phyloP scores from a whole-genome alignment of 495 filamentous ascomycete genomes.

The Pseudoneurospora amorphoporcata region DNA sequence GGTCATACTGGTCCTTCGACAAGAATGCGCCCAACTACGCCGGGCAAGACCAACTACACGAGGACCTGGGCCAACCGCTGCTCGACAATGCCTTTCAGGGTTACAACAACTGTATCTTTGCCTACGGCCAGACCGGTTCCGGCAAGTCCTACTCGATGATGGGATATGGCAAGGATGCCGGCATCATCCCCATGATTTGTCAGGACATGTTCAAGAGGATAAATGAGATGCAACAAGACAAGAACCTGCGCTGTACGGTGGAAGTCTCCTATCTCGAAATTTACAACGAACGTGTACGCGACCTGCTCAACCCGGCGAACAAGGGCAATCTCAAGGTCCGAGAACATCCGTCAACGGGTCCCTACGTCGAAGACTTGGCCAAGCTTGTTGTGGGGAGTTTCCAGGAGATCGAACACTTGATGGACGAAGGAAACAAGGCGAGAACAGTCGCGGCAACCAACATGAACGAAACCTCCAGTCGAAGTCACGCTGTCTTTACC shows the following conservation, averaged over 20 bases:
- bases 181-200: slow-evolving; percentile 97
- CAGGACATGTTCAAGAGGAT: slow-evolving; percentile 95
- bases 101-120: slow-evolving; percentile 99
- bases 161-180: slow-evolving; percentile 93
- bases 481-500: slow-evolving; percentile 97
- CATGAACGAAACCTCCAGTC: slow-evolving; percentile 99
- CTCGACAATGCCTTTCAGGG: slow-evolving; percentile 98
- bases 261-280: slow-evolving; percentile 99
- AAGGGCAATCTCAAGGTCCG: slow-evolving; percentile 95
- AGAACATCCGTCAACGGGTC: slow-evolving; percentile 94
- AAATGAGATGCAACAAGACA: slow-evolving; percentile 59
- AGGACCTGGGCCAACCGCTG: slow-evolving; percentile 79
- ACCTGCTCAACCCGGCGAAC: slow-evolving; percentile 90
- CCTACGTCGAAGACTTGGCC: slow-evolving; percentile 95
- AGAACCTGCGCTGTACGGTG: slow-evolving; percentile 75
- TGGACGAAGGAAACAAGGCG: slow-evolving; percentile 99
- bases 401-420: slow-evolving; percentile 88
- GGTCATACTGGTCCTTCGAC: slow-evolving; percentile 96
- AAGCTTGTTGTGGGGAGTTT: slow-evolving; percentile 97
- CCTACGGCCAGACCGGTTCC: slow-evolving; percentile 96
- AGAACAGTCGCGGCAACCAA: slow-evolving; percentile 97
- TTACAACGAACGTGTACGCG: slow-evolving; percentile 96
- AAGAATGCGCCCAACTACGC: slow-evolving; percentile 72
- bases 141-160: slow-evolving; percentile 99
- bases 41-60: slow-evolving; percentile 79